Evolutionary conservation across 805 yeast genomes (phyloP), one percentile per base, ranked within the genome.

Genomic region (Wickerhamomyces silvicola): DNA sequence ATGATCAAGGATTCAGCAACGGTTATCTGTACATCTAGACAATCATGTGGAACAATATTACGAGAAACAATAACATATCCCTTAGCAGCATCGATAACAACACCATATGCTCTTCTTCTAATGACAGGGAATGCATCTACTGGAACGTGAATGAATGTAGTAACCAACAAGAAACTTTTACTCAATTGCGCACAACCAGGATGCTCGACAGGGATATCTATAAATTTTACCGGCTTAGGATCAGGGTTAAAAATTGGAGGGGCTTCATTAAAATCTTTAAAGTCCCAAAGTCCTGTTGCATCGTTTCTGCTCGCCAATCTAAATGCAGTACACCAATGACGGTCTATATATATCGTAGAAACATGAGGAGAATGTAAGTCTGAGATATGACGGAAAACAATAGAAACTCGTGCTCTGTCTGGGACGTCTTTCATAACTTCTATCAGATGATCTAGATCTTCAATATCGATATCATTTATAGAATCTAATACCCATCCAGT

Each of bases 1-100:
- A 87, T 70, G 42, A 79, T 75, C 15, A 84, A 73, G 1, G 94
- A 81, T 41, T 88, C 95, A 4, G 96, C 95, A 50, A 88, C 74
- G 3, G 88, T 77, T 14, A 88, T 69, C 29, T 74, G 66, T 16
- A 87, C 68, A 54, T 88, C 95, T 24, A 62, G 37, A 45, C 69
- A 63, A 45, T 83, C 94, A 59, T 86, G 94, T 7, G 95, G 94
- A 17, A 87, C 84, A 33, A 72, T 66, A 37, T 77, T 67, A 38
- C 96, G 68, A 3, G 95, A 81, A 2, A 81, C 85, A 31, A 88
- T 59, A 5, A 84, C 85, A 39, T 76, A 78, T 2, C 97, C 97
- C 38, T 72, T 72, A 31, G 65, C 72, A 4, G 95, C 80, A 55
- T 88, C 95, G 21, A 88, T 65, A 2, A 88, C 78, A 18, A 88